A percentile compares a stretch with the other conserved stretches of the same genome.
Conservation (phyloP, 1,284 basidiomycete species). For the Peniophora sp. region DNA sequence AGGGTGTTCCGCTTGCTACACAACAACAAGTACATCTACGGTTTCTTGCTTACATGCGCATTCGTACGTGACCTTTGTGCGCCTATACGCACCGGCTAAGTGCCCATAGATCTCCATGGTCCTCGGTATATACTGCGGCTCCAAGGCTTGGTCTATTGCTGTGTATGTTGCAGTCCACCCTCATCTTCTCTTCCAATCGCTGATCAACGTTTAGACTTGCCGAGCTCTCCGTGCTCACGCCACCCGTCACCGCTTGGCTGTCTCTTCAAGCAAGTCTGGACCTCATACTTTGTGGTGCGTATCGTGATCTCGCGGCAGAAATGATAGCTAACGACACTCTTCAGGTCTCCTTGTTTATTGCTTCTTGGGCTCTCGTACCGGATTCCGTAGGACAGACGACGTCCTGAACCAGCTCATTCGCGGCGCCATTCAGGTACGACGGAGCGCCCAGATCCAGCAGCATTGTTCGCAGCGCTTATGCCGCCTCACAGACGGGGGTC, state of each 20-base stretch:
- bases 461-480: no score
- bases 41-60: constrained; percentile 24
- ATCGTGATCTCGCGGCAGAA: no score
- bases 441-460: no score
- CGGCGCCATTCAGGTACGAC: constrained; percentile 26
- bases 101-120: constrained; percentile 19
- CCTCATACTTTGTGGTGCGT: constrained; percentile 4
- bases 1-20: constrained; percentile 27
- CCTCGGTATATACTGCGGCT: constrained; percentile 28
- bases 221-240: constrained; percentile 15
- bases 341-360: no score
- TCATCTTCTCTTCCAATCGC: background rate
- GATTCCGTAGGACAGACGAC: constrained; percentile 35
- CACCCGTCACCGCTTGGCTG: constrained; percentile 30
- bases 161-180: constrained; percentile 30
- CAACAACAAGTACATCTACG: constrained; percentile 24
- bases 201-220: constrained; percentile 17
- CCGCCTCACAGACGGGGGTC: constrained; percentile 26
- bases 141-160: constrained; percentile 27
- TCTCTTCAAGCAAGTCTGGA: constrained; percentile 31
- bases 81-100: no score
- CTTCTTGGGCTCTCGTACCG: constrained; percentile 26
- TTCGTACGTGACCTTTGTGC: constrained; percentile 1
- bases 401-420: constrained; percentile 38
- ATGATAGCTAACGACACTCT: no score